These are phyloP conservation scores for Candida sonorensis DNA, from an alignment of 805 yeast genomes.

Conservation along the genomic window DNA sequence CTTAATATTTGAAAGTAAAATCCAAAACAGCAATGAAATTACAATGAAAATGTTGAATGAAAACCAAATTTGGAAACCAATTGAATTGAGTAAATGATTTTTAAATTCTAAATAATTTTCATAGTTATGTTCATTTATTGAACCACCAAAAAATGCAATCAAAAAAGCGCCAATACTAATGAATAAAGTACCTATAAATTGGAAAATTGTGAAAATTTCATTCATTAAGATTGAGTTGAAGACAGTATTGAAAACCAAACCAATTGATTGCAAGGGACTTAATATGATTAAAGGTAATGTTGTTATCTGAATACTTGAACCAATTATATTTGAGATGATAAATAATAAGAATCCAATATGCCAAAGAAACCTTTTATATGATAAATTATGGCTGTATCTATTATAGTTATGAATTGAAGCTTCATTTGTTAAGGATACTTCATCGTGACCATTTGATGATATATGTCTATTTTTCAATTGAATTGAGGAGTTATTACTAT, in stretches of 20 bases:
- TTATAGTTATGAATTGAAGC: too few species aligned
- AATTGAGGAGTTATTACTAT: too few species aligned
- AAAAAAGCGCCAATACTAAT: conserved; percentile 70
- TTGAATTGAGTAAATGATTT: too few species aligned
- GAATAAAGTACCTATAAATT: conserved; percentile 58
- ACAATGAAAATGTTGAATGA: conserved; percentile 27
- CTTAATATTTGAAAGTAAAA: too few species aligned
- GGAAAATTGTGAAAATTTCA: conserved; percentile 55
- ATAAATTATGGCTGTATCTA: too few species aligned
- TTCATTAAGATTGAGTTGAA: conserved; percentile 61
- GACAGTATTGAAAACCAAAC: conserved; percentile 79
- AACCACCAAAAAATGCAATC: conserved; percentile 76
- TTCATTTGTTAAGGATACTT: too few species aligned
- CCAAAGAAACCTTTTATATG: conserved; percentile 58
- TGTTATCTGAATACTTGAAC: conserved; percentile 77
- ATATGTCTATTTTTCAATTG: too few species aligned
- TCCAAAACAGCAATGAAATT: too few species aligned
- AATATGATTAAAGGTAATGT: conserved; percentile 75
- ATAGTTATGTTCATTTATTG: conserved; percentile 46
- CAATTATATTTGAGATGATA: conserved; percentile 66
- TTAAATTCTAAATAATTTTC: too few species aligned
- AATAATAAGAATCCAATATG: conserved; percentile 66
- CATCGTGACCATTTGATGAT: too few species aligned
- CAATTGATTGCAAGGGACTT: conserved; percentile 80
- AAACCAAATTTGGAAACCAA: conserved; percentile 63